A percentile compares a stretch with the other conserved stretches of the same genome.
Evolutionary conservation across 2,329 filamentous ascomycete genomes (phyloP).

Genomic region (Sphaerostilbella broomeana): DNA sequence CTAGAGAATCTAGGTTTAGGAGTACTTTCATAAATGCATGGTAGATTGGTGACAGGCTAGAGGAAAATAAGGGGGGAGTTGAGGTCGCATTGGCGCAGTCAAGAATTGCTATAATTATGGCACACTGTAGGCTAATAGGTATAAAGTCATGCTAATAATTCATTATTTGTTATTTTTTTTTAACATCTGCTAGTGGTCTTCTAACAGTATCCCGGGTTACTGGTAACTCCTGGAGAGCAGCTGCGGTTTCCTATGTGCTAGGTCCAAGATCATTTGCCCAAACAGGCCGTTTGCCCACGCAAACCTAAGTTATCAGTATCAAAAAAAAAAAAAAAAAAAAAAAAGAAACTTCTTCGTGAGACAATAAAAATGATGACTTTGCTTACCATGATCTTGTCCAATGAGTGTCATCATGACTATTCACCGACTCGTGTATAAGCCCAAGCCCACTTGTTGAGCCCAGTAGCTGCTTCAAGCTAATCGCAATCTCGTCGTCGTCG

Average conservation of each 20-base stretch:
- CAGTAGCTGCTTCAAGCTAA: slow-evolving; percentile 67
- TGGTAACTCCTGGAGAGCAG: slow-evolving; percentile 78
- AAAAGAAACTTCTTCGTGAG: too few species aligned
- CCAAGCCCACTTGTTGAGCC: slow-evolving; percentile 69
- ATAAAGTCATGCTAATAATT: too few species aligned
- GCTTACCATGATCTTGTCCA: slow-evolving; percentile 95
- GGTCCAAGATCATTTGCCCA: slow-evolving; percentile 81
- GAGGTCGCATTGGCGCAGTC: slow-evolving; percentile 17
- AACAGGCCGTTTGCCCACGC: slow-evolving; percentile 98
- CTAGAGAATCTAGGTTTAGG: slow-evolving; percentile 25
- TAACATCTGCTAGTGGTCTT: too few species aligned
- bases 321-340: too few species aligned
- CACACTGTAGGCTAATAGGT: not conserved
- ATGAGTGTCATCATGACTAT: slow-evolving; percentile 58
- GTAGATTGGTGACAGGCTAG: too few species aligned
- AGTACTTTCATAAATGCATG: slow-evolving; percentile 4
- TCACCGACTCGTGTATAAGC: slow-evolving; percentile 84
- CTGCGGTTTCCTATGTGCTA: slow-evolving; percentile 83
- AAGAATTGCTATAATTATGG: too few species aligned
- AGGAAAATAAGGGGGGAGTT: not conserved
- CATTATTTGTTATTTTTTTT: too few species aligned
- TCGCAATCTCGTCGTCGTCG: slow-evolving; percentile 72
- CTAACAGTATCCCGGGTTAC: too few species aligned
- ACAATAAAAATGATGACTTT: too few species aligned
- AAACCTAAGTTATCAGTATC: too few species aligned